Percentiles rank a stretch among this genome's conserved stretches.
Evolutionary conservation across 306 rosid genomes (phyloP).

Genomic region (Herpetospermum pedunculosum): DNA sequence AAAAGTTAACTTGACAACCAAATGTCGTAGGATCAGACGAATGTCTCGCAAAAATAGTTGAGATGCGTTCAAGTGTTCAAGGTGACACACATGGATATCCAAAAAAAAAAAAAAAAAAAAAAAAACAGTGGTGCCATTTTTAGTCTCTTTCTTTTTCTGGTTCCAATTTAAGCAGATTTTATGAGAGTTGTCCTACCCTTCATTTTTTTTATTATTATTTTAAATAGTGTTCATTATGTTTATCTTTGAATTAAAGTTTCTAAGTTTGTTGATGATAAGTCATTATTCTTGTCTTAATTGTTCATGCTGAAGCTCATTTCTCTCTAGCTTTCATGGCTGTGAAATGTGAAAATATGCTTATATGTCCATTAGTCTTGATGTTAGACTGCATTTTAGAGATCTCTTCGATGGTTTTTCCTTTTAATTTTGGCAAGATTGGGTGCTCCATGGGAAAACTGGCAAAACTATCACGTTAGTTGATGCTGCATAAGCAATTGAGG

Average conservation of each 20-base stretch:
- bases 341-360: neutral
- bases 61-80: too few relatives aligned
- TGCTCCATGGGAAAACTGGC: neutral
- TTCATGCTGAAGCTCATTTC: neutral
- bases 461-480: neutral
- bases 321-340: neutral
- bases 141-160: neutral
- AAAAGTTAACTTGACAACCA: too few relatives aligned
- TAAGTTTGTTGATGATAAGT: neutral
- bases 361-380: neutral
- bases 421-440: neutral
- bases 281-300: neutral
- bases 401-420: neutral
- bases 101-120: too few relatives aligned
- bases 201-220: neutral
- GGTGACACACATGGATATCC: too few relatives aligned
- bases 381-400: neutral
- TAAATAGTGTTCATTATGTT: neutral
- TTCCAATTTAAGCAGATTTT: neutral
- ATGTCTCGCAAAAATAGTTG: too few relatives aligned
- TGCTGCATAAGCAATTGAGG: neutral
- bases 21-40: too few relatives aligned
- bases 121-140: too few relatives aligned
- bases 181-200: neutral
- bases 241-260: neutral